phyloP scores from a whole-genome alignment of 2,329 filamentous ascomycete genomes.

The Talaromyces pinophilus region DNA sequence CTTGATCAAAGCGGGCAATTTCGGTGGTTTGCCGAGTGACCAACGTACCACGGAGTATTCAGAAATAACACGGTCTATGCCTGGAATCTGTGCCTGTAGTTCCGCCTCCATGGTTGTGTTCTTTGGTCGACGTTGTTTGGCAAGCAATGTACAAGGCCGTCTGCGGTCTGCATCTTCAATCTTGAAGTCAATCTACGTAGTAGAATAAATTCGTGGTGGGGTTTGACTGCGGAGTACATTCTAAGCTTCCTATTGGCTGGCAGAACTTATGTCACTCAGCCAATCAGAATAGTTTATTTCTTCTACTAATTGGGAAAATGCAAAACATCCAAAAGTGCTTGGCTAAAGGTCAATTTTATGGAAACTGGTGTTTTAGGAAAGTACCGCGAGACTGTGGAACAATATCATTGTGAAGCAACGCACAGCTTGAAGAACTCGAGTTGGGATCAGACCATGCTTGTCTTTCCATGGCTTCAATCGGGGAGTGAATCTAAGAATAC shows the following conservation, averaged over 20 bases:
- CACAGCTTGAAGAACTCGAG: not conserved
- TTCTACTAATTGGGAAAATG: not conserved
- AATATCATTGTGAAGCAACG: not conserved
- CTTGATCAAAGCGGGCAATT: not conserved
- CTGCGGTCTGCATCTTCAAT: not conserved
- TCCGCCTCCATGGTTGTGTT: conserved; percentile 68
- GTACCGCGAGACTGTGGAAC: not conserved
- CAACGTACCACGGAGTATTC: conserved; percentile 74
- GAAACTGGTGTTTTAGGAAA: not conserved
- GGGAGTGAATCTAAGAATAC: not conserved
- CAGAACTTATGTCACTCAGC: not conserved
- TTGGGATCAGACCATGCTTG: not conserved
- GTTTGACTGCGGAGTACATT: conserved; percentile 10
- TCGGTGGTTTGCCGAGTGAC: not conserved
- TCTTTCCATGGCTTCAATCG: not conserved
- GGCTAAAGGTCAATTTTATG: not conserved
- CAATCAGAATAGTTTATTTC: not conserved
- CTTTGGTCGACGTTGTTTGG: not conserved
- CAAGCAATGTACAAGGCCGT: not conserved
- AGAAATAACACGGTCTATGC: conserved; percentile 83
- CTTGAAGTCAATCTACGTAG: not conserved
- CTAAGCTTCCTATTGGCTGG: conserved; percentile 14
- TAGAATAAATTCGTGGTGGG: conserved; percentile 16
- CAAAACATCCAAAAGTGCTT: not conserved
- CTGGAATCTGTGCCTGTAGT: conserved; percentile 79